Percentiles rank a stretch among this genome's conserved stretches.
phyloP scores from a whole-genome alignment of 805 yeast species.

The Metschnikowia santaceciliae region DNA sequence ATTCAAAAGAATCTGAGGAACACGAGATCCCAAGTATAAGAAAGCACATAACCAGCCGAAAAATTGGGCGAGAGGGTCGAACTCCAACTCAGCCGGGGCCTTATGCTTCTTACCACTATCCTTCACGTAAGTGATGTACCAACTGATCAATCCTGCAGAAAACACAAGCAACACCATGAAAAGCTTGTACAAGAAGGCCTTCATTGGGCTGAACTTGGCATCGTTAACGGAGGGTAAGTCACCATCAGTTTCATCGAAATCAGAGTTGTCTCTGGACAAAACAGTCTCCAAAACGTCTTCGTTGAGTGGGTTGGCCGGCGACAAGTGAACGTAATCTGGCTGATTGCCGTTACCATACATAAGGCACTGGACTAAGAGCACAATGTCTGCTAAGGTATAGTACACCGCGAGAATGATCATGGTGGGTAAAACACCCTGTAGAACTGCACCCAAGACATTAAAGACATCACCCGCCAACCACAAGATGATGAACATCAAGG shows the following conservation, averaged over 20 bases:
- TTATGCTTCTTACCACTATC: slow-evolving; percentile 30
- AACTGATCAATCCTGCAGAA: slow-evolving; percentile 79
- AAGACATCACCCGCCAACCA: slow-evolving; percentile 96
- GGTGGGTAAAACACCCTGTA: slow-evolving; percentile 90
- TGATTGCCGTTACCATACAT: slow-evolving; percentile 63
- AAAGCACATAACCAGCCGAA: slow-evolving; percentile 82
- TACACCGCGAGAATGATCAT: slow-evolving; percentile 91
- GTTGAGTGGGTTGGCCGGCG: slow-evolving; percentile 82
- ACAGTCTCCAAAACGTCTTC: slow-evolving; percentile 67
- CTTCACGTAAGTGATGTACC: slow-evolving; percentile 64
- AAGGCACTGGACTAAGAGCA: slow-evolving; percentile 77
- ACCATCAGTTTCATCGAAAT: slow-evolving; percentile 12
- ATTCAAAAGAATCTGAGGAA: slow-evolving; percentile 88
- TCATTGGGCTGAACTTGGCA: slow-evolving; percentile 18
- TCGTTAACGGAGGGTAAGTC: slow-evolving; percentile 25
- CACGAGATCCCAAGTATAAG: slow-evolving; percentile 78
- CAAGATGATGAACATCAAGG: slow-evolving; percentile 76
- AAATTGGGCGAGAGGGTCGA: slow-evolving; percentile 76
- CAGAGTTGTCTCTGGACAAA: slow-evolving; percentile 37
- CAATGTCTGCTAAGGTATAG: slow-evolving; percentile 87
- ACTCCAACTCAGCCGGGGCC: slow-evolving; percentile 45
- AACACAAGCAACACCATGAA: slow-evolving; percentile 66
- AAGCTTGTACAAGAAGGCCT: slow-evolving; percentile 25
- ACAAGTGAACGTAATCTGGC: slow-evolving; percentile 73
- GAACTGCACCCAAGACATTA: slow-evolving; percentile 84